Evolutionary conservation across 441 rosid genomes (phyloP).

Genomic region (Adansonia rubrostipa): DNA sequence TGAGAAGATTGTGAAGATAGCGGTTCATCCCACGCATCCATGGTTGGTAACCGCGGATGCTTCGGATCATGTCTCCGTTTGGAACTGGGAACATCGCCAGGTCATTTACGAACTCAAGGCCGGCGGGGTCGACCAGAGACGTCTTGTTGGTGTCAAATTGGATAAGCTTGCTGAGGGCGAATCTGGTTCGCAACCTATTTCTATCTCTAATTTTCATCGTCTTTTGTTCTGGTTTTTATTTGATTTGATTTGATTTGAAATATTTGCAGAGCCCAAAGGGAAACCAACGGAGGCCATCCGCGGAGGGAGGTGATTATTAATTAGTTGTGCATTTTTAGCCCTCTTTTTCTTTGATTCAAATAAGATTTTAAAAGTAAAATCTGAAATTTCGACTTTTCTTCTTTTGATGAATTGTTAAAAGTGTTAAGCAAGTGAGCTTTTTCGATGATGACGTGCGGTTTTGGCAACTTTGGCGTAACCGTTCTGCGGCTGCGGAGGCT

Average conservation of each 20-base stretch:
- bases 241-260: background rate
- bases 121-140: slow-evolving; percentile 96
- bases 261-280: slow-evolving; percentile 61
- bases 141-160: slow-evolving; percentile 93
- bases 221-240: background rate
- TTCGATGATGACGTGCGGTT: slow-evolving; percentile 93
- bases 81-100: slow-evolving; percentile 99
- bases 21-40: slow-evolving; percentile 93
- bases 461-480: slow-evolving; percentile 96
- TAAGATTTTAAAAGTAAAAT: background rate
- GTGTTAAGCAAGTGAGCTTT: slow-evolving; percentile 96
- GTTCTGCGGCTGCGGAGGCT: slow-evolving; percentile 92
- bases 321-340: background rate
- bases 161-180: slow-evolving; percentile 99
- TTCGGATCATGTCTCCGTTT: slow-evolving; percentile 84
- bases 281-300: slow-evolving; percentile 94
- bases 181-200: slow-evolving; percentile 50
- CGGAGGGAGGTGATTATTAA: slow-evolving; percentile 78
- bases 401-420: slow-evolving; percentile 33
- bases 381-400: background rate
- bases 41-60: slow-evolving; percentile 95
- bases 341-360: background rate
- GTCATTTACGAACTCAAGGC: slow-evolving; percentile 92
- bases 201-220: background rate
- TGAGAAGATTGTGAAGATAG: slow-evolving; percentile 88